Evolutionary conservation across 2,329 filamentous ascomycete species (phyloP).

Genomic region (Penicillium sp.): DNA sequence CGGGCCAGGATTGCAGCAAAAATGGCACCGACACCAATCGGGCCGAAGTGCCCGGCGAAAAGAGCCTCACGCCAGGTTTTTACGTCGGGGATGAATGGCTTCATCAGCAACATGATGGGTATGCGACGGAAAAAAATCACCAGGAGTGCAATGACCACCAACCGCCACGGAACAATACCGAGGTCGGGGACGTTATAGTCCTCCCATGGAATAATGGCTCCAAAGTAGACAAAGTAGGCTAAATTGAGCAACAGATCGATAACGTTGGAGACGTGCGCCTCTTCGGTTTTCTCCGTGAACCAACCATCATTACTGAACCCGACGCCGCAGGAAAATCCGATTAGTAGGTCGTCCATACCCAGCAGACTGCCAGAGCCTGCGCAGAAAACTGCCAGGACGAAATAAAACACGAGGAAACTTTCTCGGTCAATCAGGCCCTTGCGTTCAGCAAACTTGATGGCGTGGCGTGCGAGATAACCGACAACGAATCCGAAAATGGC

Average conservation of each 20-base stretch:
- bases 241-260: conserved; percentile 96
- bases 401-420: conserved; percentile 98
- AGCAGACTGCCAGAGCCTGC: conserved; percentile 89
- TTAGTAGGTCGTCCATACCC: conserved; percentile 88
- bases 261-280: conserved; percentile 98
- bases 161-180: conserved; percentile 80
- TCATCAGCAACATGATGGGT: conserved; percentile 87
- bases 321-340: conserved; percentile 94
- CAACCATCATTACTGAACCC: conserved; percentile 99
- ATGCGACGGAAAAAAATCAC: conserved; percentile 96
- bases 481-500: conserved; percentile 83
- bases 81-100: conserved; percentile 91
- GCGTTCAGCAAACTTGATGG: conserved; percentile 84
- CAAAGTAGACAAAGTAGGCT: conserved; percentile 97
- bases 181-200: conserved; percentile 76
- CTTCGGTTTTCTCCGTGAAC: conserved; percentile 98
- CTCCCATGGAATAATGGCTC: conserved; percentile 94
- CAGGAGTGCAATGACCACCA: conserved; percentile 90
- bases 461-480: conserved; percentile 86
- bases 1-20: conserved; percentile 91
- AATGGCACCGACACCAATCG: conserved; percentile 94
- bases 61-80: conserved; percentile 97
- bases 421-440: conserved; percentile 88
- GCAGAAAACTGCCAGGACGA: conserved; percentile 91
- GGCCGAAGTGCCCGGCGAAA: conserved; percentile 96